These are phyloP conservation scores for Ceratocystis ficicola DNA, from an alignment of 2,329 filamentous ascomycete genomes.

Conservation along the genomic window DNA sequence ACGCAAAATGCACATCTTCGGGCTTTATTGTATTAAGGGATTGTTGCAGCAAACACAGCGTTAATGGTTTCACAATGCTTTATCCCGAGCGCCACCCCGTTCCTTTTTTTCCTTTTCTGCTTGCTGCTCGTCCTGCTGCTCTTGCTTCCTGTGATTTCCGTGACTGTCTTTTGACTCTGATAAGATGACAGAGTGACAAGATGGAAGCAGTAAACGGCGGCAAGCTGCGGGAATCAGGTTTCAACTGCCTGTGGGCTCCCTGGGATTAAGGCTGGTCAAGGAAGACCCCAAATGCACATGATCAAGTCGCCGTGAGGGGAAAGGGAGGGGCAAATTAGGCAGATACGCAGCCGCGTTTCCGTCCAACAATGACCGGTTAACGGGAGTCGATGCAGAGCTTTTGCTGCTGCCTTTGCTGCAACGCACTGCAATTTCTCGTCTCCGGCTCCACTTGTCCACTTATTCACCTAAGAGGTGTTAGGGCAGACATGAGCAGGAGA, in stretches of 20 bases:
- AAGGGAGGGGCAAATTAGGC: not conserved
- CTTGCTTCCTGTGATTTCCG: not conserved
- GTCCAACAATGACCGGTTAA: not conserved
- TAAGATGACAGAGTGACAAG: not conserved
- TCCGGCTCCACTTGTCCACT: not conserved
- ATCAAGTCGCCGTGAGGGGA: not conserved
- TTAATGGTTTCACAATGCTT: constrained; percentile 10
- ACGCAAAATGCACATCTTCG: not conserved
- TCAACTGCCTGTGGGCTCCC: constrained; percentile 2
- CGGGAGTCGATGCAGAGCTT: not conserved
- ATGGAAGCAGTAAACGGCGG: not conserved
- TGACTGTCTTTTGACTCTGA: not conserved
- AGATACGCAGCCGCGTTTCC: not conserved
- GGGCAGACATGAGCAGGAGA: not conserved
- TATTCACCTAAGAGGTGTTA: not conserved
- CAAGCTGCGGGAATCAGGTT: not conserved
- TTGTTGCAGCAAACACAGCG: constrained; percentile 5
- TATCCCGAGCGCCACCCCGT: not conserved
- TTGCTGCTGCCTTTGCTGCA: not conserved
- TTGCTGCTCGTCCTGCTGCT: not conserved
- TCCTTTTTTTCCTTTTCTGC: not conserved
- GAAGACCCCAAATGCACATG: not conserved
- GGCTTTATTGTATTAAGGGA: constrained; percentile 11
- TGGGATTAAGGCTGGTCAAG: not conserved
- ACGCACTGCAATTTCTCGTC: too few species aligned